phyloP scores from a whole-genome alignment of 768 basidiomycete genomes.

The Lactarius hatsudake region DNA sequence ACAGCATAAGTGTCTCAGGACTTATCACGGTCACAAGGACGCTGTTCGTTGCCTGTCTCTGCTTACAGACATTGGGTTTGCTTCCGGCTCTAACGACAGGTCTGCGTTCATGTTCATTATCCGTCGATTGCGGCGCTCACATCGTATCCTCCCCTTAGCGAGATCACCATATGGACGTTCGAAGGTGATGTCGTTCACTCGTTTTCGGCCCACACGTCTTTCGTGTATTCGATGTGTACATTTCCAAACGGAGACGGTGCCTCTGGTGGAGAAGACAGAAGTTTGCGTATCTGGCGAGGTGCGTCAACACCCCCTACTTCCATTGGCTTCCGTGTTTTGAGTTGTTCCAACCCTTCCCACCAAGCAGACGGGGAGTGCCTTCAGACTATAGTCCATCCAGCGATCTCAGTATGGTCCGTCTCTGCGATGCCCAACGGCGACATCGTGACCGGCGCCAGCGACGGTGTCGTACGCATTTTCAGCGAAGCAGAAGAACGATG shows the following conservation, averaged over 20 bases:
- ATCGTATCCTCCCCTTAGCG: slow-evolving; percentile 43
- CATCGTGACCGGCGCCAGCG: slow-evolving; percentile 89
- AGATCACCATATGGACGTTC: slow-evolving; percentile 90
- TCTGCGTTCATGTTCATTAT: slow-evolving; percentile 30
- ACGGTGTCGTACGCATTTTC: slow-evolving; percentile 84
- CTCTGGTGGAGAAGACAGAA: slow-evolving; percentile 93
- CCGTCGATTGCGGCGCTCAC: slow-evolving; percentile 14
- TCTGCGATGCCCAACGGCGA: slow-evolving; percentile 86
- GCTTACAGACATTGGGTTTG: slow-evolving; percentile 86
- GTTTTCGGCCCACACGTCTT: slow-evolving; percentile 93
- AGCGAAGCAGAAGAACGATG: slow-evolving; percentile 69
- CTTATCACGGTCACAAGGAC: slow-evolving; percentile 84
- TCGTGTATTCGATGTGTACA: slow-evolving; percentile 87
- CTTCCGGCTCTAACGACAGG: slow-evolving; percentile 95
- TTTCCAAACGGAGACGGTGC: slow-evolving; percentile 81
- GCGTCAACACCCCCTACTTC: slow-evolving; percentile 29
- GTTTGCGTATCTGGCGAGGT: slow-evolving; percentile 90
- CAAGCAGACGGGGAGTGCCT: slow-evolving; percentile 75
- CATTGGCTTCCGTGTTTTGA: slow-evolving; percentile 4
- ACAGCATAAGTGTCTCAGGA: slow-evolving; percentile 67
- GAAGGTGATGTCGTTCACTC: slow-evolving; percentile 74
- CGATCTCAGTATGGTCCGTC: slow-evolving; percentile 96
- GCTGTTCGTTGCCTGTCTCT: slow-evolving; percentile 85
- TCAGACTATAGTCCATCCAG: slow-evolving; percentile 90
- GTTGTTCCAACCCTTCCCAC: slow-evolving; percentile 7